A percentile compares a stretch with the other conserved stretches of the same genome.
Conservation (phyloP, 257 asterid genomes). For the Petrea volubilis region DNA sequence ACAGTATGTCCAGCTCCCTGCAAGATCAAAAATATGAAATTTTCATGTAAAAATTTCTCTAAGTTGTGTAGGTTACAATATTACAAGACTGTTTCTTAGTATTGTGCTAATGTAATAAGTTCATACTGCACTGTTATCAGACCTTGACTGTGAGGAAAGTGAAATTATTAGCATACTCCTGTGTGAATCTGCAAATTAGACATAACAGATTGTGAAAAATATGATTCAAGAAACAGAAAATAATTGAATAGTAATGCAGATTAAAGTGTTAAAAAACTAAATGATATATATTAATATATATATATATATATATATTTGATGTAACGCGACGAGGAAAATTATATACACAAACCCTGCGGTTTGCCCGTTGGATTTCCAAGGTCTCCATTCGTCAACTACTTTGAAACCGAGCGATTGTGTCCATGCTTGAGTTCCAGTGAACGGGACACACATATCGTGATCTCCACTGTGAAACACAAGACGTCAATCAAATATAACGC, state of each 20-base stretch:
- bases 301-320: constrained; percentile 1
- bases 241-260: too few relatives aligned
- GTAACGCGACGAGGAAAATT: neutral
- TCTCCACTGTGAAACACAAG: constrained; percentile 43
- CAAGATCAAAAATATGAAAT: neutral
- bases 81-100: too few relatives aligned
- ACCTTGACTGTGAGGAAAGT: constrained; percentile 69
- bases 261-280: too few relatives aligned
- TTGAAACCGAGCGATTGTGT: constrained; percentile 45
- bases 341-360: constrained; percentile 46
- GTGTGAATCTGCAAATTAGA: constrained; percentile 40
- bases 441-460: constrained; percentile 73
- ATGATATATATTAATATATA: too few relatives aligned
- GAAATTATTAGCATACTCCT: constrained; percentile 42
- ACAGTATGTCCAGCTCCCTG: constrained; percentile 72
- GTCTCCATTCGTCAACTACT: constrained; percentile 51
- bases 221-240: too few relatives aligned
- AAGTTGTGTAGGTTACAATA: neutral
- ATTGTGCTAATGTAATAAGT: neutral
- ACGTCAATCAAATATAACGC: too few relatives aligned
- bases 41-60: neutral
- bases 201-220: neutral
- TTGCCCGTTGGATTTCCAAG: constrained; percentile 47
- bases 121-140: neutral
- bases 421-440: constrained; percentile 66